Evolutionary conservation across 2,329 filamentous ascomycete species (phyloP).

Genomic region (Fusarium temperatum): DNA sequence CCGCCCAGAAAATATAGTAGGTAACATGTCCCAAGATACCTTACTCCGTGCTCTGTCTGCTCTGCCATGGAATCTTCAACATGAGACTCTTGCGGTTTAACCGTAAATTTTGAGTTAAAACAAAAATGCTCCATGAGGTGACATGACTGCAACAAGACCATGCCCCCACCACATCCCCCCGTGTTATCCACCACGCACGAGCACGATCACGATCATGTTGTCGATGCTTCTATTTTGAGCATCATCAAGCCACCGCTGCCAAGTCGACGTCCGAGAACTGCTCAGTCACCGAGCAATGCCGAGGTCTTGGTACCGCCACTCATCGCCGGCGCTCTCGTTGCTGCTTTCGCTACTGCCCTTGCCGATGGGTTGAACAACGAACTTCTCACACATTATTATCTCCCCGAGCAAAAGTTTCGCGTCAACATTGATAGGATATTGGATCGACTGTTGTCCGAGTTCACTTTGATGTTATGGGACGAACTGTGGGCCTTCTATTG

Average conservation of each 20-base stretch:
- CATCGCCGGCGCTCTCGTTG: conserved; percentile 47
- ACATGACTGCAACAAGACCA: conserved; percentile 31
- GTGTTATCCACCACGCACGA: conserved; percentile 35
- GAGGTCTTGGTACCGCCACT: conserved; percentile 49
- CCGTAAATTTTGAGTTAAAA: background rate
- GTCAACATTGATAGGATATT: conserved; percentile 50
- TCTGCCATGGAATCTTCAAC: background rate
- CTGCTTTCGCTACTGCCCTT: conserved; percentile 48
- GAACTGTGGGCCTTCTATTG: conserved; percentile 49
- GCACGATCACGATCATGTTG: conserved; percentile 10
- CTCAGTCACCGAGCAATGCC: conserved; percentile 43
- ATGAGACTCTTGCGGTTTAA: conserved; percentile 16
- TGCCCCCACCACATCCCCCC: conserved; percentile 37
- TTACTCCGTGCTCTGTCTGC: background rate
- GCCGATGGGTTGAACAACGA: conserved; percentile 49
- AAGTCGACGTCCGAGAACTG: conserved; percentile 41
- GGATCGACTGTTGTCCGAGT: conserved; percentile 48
- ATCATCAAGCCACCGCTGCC: conserved; percentile 50
- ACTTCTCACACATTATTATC: conserved; percentile 51
- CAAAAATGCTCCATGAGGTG: background rate
- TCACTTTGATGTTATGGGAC: conserved; percentile 48
- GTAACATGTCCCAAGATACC: background rate
- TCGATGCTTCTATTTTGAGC: conserved; percentile 24
- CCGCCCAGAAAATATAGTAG: background rate
- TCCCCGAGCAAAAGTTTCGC: conserved; percentile 44